Base-by-base conservation (phyloP, 306 rosid species). In the Luffa aegyptiaca region DNA sequence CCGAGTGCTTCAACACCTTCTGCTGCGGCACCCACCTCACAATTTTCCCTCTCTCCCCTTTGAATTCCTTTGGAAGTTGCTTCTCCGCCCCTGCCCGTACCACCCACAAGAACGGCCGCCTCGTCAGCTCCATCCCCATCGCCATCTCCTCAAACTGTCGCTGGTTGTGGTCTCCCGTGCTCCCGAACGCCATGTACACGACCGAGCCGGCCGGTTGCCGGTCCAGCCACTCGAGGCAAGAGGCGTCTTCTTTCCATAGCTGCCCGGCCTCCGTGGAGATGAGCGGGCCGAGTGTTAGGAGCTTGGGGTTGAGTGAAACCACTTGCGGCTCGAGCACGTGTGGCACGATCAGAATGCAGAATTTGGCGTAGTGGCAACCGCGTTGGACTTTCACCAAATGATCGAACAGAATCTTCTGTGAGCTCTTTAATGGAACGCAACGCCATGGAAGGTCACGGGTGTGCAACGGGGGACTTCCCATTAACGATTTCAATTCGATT, bases 81-180 rank as follows among this genome's bases (percentile, higher is more conserved):
- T 69, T 21, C 14, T 69, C 48, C 17, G 75, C 8, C 14, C 62
- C 35, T 5, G 70, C n/a, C 12, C 88, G 71, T 44, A 86, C 82
- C 64, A 86, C 94, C 94, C 89, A 88, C 58, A 82, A 42, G 63
- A 81, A 84, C 2, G 87, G 81, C 61, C 79, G 26, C 41, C 64
- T 66, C 10, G 81, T 11, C 16, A 84, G 81, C 53, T 84, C 75
- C 0, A 84, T 49, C 3, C 83, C 87, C 49, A 64, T 37, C 10
- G 83, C 70, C 1, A 63, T 33, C 39, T 63, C 70, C 39, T 63
- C 42, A 6, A 62, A 62, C 18, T 62, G 69, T 33, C 13, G 8
- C 8, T 1, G 2, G 69, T 4, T 62, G 2, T 31, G 31, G 6
- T 33, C 7, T 41, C 41, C 10, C 20, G 20, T 31, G 1, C 45